These are phyloP conservation scores for Pythium apleroticum DNA, from an alignment of 352 stramenopile species.

Conservation along the genomic window DNA sequence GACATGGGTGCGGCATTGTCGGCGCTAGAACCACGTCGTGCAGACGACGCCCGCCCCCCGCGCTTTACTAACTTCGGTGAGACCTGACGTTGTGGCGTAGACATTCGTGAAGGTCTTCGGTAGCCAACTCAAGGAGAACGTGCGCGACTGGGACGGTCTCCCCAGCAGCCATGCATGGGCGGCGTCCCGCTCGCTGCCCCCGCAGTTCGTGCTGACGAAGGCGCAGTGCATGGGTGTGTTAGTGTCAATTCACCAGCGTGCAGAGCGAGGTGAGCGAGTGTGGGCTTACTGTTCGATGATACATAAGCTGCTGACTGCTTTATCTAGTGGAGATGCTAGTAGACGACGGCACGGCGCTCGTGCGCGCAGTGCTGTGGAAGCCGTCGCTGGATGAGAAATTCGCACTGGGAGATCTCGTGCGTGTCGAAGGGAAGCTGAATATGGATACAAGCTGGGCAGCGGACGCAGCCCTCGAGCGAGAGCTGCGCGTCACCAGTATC, in stretches of 20 bases:
- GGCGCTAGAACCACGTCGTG: neutral
- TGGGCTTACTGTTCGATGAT: neutral
- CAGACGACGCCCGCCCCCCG: no score
- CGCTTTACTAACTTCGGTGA: no score
- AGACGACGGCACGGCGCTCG: constrained; percentile 68
- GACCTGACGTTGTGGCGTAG: constrained; percentile 24
- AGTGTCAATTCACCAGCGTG: constrained; percentile 51
- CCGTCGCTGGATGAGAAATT: constrained; percentile 19
- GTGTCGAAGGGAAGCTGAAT: constrained; percentile 76
- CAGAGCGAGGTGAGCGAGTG: constrained; percentile 44
- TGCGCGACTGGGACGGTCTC: constrained; percentile 49
- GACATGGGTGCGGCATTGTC: constrained; percentile 53
- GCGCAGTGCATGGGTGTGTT: constrained; percentile 61
- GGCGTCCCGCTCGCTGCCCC: constrained; percentile 17
- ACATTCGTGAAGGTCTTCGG: constrained; percentile 69
- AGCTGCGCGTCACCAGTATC: constrained; percentile 60
- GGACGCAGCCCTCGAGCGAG: constrained; percentile 24
- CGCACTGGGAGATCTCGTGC: constrained; percentile 65
- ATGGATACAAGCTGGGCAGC: constrained; percentile 44
- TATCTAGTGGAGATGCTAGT: constrained; percentile 63
- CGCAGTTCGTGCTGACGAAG: constrained; percentile 58
- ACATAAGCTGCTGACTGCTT: neutral
- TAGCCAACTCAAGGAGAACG: constrained; percentile 38
- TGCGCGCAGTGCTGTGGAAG: constrained; percentile 60
- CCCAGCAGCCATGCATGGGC: constrained; percentile 59